These are phyloP conservation scores for Neurospora cerealis DNA, from an alignment of 495 filamentous ascomycete genomes.

Conservation along the genomic window DNA sequence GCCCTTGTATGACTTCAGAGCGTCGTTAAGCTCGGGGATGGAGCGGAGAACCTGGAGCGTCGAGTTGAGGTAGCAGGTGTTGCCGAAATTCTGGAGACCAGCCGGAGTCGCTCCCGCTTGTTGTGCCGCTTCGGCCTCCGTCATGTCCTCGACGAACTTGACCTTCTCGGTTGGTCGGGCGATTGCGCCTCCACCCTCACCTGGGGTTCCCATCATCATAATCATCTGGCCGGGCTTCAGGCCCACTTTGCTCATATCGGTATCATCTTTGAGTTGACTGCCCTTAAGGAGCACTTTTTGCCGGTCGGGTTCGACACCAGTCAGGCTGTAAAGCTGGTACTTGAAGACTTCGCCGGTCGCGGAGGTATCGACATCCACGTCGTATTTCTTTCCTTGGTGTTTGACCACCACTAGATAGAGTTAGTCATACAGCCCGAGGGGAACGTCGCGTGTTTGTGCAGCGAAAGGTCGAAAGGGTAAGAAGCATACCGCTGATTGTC, in stretches of 20 bases:
- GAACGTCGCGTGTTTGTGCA: background rate
- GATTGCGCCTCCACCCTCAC: conserved; percentile 48
- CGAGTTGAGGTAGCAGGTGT: conserved; percentile 97
- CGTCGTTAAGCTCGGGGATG: conserved; percentile 83
- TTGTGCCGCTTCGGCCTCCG: conserved; percentile 80
- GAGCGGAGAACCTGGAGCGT: conserved; percentile 81
- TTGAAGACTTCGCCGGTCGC: conserved; percentile 90
- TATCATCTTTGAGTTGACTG: conserved; percentile 90
- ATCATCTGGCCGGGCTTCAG: conserved; percentile 79
- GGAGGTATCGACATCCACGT: conserved; percentile 79
- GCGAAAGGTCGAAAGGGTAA: background rate
- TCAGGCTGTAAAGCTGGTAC: conserved; percentile 87
- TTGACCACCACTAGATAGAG: conserved; percentile 71
- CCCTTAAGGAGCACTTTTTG: conserved; percentile 95
- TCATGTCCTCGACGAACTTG: conserved; percentile 96
- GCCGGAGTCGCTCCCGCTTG: conserved; percentile 77
- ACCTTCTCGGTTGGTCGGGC: conserved; percentile 69
- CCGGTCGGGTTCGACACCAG: conserved; percentile 88
- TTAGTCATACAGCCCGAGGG: conserved; percentile 3
- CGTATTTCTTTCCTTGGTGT: conserved; percentile 87
- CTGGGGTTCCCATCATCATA: conserved; percentile 95
- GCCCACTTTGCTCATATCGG: conserved; percentile 69
- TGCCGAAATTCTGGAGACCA: conserved; percentile 85
- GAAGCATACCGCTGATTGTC: conserved; percentile 16
- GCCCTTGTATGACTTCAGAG: conserved; percentile 57